Base-by-base conservation (phyloP, 169 alveolate species). In the Eimeria necatrix region DNA sequence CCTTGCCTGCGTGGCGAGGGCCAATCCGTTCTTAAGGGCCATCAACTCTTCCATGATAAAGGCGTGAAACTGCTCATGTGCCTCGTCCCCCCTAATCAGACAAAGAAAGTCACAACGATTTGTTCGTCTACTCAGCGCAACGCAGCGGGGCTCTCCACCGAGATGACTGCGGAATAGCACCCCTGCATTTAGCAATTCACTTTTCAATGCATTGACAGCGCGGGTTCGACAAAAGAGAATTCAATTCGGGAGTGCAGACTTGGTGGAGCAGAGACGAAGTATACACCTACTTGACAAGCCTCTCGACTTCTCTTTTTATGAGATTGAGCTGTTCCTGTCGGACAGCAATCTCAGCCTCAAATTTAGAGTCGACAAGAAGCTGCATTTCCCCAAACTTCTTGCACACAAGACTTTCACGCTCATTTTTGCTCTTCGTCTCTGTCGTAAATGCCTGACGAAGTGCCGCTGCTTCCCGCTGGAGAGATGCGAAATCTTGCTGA, bases 301-400 rank as follows among this genome's bases (percentile, higher is more conserved):
- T 68, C 64, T 94, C 96, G 41, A 86, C 86, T n/a, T 94, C 96
- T 18, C 89, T 68, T 60, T 64, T 78, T 18, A 94, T 46, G 68
- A 71, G 95, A 24, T 94, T 89, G 41, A 94, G 94, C 76, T 94
- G 96, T 73, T 94, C 96, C 83, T 94, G 94, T 52, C 93, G 46
- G 59, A 94, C 74, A 16, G 92, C 93, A 14, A 91, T 85, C 53
- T 94, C 96, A 70, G 96, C 93, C 90, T 94, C 96, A 26, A 94
- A 85, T 20, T 89, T 85, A 26, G 95, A 81, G 95, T 91, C 94
- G 10, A 84, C 51, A 16, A 81, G 83, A 76, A 71, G 93, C 53
- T 94, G 93, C 14, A 94, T 49, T 61, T 94, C 96, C 49, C 80
- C 74, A 73, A 94, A 18, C 83, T 94, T 88, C 24, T 91, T 94